A percentile compares a stretch with the other conserved stretches of the same genome.
Evolutionary conservation across 768 basidiomycete genomes (phyloP).

Genomic region (Amanita subjunquillea): DNA sequence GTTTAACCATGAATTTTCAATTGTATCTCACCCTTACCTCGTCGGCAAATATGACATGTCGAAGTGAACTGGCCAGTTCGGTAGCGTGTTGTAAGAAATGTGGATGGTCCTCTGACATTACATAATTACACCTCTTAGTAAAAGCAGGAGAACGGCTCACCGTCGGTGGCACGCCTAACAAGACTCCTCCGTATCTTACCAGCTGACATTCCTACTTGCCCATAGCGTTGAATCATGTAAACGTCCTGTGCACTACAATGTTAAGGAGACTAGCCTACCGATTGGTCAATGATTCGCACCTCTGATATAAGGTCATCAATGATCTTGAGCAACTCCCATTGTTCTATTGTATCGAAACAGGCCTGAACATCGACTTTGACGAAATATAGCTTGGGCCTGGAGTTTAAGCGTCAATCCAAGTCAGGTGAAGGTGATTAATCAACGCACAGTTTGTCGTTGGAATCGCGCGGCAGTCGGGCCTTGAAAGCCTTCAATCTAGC

Average conservation of each 20-base stretch:
- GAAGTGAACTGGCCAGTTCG: conserved; percentile 52
- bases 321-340: conserved; percentile 73
- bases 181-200: conserved; percentile 50
- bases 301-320: conserved; percentile 64
- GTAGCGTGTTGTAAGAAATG: conserved; percentile 66
- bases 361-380: conserved; percentile 95
- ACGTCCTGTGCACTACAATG: conserved; percentile 37
- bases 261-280: not conserved
- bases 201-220: conserved; percentile 46
- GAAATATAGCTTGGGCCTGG: conserved; percentile 83
- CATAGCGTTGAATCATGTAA: conserved; percentile 65
- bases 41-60: conserved; percentile 80
- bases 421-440: not conserved
- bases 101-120: conserved; percentile 53
- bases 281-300: conserved; percentile 23
- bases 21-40: conserved; percentile 39
- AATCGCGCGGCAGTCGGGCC: conserved; percentile 26
- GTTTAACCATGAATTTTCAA: not conserved
- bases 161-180: conserved; percentile 53
- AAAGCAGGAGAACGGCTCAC: conserved; percentile 21
- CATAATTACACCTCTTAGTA: not conserved
- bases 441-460: conserved; percentile 41
- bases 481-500: conserved; percentile 65
- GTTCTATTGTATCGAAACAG: conserved; percentile 95
- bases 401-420: not conserved